Percentiles rank a stretch among this genome's conserved stretches.
Conservation (phyloP, 192 early-diverging fungal genomes). For the Rhizoclosmatium globosum region DNA sequence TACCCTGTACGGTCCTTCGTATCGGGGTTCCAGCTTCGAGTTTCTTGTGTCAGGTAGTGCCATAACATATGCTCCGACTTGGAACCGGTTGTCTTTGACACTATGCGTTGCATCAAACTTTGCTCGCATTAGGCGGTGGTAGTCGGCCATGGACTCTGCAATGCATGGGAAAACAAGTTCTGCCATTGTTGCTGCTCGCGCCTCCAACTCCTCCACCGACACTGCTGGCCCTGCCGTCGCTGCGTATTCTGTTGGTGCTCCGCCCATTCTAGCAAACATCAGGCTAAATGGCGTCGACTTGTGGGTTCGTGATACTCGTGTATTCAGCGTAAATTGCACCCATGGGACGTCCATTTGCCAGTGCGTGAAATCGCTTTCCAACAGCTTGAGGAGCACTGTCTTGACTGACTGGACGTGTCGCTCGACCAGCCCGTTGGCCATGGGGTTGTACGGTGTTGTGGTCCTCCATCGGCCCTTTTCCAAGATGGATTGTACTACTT, state of each 20-base stretch:
- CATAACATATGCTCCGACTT: background rate
- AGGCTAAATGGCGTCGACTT: conserved; percentile 1
- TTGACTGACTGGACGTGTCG: conserved; percentile 33
- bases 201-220: too few species aligned
- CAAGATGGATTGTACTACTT: conserved; percentile 32
- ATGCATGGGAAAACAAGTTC: background rate
- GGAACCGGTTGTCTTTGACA: background rate
- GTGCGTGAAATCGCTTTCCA: conserved; percentile 19
- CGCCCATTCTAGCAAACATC: background rate
- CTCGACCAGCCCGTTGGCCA: conserved; percentile 57
- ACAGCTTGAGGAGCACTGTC: conserved; percentile 41
- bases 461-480: background rate
- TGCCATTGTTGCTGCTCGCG: background rate
- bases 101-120: background rate
- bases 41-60: background rate
- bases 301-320: background rate
- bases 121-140: background rate
- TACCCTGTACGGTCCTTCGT: background rate
- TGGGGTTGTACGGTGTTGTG: conserved; percentile 50
- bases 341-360: conserved; percentile 50
- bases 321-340: background rate
- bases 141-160: background rate
- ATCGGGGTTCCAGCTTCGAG: background rate
- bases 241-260: background rate
- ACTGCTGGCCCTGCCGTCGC: too few species aligned